Conservation (phyloP, 148 eudicot species). For the Dysphania ambrosioides region DNA sequence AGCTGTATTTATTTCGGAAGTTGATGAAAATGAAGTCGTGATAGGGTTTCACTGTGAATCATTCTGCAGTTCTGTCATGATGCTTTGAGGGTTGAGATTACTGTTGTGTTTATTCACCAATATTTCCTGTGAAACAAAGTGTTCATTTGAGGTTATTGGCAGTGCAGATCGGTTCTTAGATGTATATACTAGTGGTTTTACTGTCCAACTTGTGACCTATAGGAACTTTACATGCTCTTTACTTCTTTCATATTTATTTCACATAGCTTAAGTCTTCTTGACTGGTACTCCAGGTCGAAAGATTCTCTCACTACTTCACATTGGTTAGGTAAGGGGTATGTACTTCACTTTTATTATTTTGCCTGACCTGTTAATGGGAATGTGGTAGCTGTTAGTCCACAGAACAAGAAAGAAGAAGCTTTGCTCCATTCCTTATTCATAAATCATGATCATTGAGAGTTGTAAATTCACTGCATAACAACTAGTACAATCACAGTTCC, state of each 20-base stretch:
- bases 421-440: too few species aligned
- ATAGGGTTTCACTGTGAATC: not conserved
- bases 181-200: not conserved
- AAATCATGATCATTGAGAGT: too few species aligned
- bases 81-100: not conserved
- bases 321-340: not conserved
- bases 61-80: not conserved
- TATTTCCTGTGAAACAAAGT: not conserved
- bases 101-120: not conserved
- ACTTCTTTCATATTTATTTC: not conserved
- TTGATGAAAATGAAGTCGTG: not conserved
- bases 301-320: not conserved
- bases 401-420: too few species aligned
- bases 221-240: not conserved
- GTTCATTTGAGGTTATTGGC: not conserved
- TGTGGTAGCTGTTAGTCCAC: not conserved
- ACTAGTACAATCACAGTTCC: too few species aligned
- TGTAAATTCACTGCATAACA: too few species aligned
- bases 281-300: not conserved
- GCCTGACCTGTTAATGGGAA: not conserved
- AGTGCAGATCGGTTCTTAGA: not conserved
- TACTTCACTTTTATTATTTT: not conserved
- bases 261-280: not conserved
- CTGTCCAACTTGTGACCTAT: not conserved
- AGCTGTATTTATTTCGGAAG: not conserved